Percentiles rank a stretch among this genome's conserved stretches.
Conservation (phyloP, 1,284 basidiomycete species). For the Cutaneotrichosporon dermatis region DNA sequence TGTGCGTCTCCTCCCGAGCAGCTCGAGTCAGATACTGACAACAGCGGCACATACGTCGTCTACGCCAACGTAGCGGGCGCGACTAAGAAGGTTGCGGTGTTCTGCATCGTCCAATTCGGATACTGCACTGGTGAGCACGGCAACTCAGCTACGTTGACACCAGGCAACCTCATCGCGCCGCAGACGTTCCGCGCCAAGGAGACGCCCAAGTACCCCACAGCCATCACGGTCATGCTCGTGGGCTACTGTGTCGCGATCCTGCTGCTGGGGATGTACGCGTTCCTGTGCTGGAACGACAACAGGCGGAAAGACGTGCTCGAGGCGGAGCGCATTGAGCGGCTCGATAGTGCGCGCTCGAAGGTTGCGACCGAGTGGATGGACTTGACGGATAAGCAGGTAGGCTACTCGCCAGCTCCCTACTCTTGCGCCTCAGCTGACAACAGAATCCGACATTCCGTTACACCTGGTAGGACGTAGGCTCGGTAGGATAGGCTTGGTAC, state of each 20-base stretch:
- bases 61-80: slow-evolving; percentile 31
- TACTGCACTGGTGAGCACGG: slow-evolving; percentile 11
- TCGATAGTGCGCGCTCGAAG: slow-evolving; percentile 1
- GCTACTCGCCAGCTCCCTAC: too few species aligned
- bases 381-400: slow-evolving; percentile 19
- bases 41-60: slow-evolving; percentile 14
- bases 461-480: not conserved
- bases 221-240: slow-evolving; percentile 26
- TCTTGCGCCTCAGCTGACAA: too few species aligned
- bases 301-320: slow-evolving; percentile 14
- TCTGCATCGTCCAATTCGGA: slow-evolving; percentile 28
- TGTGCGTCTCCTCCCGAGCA: not conserved
- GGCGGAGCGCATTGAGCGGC: slow-evolving; percentile 5
- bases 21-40: too few species aligned
- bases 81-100: slow-evolving; percentile 32
- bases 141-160: not conserved
- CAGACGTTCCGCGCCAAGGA: slow-evolving; percentile 28
- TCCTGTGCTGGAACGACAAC: slow-evolving; percentile 23
- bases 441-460: slow-evolving; percentile 1
- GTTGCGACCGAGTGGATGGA: slow-evolving; percentile 24
- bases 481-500: too few species aligned
- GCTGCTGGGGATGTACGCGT: slow-evolving; percentile 15
- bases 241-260: slow-evolving; percentile 26
- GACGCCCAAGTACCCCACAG: slow-evolving; percentile 26
- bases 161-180: slow-evolving; percentile 28